phyloP scores from a whole-genome alignment of 768 basidiomycete species.

The Sarcodon aspratus region DNA sequence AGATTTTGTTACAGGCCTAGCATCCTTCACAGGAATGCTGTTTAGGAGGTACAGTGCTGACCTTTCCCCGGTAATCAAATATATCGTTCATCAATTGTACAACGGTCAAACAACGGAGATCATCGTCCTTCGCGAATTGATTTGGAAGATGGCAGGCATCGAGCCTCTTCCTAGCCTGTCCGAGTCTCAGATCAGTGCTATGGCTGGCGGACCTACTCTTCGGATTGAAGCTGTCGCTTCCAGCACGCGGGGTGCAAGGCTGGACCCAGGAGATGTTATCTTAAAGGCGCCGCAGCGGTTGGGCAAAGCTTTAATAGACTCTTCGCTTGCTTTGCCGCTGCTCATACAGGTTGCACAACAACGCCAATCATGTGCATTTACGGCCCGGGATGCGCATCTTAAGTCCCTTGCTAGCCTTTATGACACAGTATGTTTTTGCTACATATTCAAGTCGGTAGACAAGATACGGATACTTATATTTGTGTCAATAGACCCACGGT shows the following conservation, averaged over 20 bases:
- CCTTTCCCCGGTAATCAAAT: constrained; percentile 74
- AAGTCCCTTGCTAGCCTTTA: constrained; percentile 83
- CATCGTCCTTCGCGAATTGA: constrained; percentile 83
- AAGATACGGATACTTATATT: constrained; percentile 7
- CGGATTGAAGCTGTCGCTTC: constrained; percentile 87
- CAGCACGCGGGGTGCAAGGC: constrained; percentile 56
- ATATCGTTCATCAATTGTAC: constrained; percentile 84
- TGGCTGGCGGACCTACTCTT: constrained; percentile 83
- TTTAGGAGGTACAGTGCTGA: constrained; percentile 82
- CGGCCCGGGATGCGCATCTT: constrained; percentile 60
- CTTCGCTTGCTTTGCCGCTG: constrained; percentile 73
- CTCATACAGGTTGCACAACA: constrained; percentile 90
- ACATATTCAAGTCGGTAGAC: constrained; percentile 4
- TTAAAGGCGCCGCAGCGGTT: constrained; percentile 59
- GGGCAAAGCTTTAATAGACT: constrained; percentile 54
- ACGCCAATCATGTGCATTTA: constrained; percentile 75
- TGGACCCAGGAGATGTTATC: constrained; percentile 52
- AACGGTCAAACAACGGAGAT: constrained; percentile 79
- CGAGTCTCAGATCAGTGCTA: constrained; percentile 78
- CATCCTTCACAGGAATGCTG: constrained; percentile 88
- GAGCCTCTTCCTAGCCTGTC: constrained; percentile 85
- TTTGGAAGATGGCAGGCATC: constrained; percentile 93
- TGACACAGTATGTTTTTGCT: constrained; percentile 59
- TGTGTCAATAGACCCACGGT: constrained; percentile 61
- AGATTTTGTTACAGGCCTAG: constrained; percentile 47